phyloP scores from a whole-genome alignment of 192 early-diverging fungal species.

The Spizellomyces punctatus region DNA sequence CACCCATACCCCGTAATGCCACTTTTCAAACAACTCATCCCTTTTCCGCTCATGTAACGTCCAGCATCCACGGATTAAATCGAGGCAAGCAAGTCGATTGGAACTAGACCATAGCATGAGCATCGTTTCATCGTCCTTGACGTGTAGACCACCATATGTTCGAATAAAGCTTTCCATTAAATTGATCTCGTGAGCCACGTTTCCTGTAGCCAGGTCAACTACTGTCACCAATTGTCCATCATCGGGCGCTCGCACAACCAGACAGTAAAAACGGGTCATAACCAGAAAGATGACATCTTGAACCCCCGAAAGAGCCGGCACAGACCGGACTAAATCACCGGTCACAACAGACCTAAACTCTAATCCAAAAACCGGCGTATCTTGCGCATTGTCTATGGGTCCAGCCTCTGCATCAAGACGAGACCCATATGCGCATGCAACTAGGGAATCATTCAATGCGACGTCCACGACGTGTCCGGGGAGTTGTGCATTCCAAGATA shows the following conservation, averaged over 20 bases:
- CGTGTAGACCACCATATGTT: slow-evolving; percentile 16
- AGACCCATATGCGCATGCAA: slow-evolving; percentile 24
- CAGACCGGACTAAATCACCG: slow-evolving; percentile 4
- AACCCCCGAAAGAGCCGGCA: slow-evolving; percentile 1
- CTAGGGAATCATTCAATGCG: slow-evolving; percentile 13
- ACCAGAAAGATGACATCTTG: slow-evolving; percentile 20
- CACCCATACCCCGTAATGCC: slow-evolving; percentile 21
- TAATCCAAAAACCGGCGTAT: slow-evolving; percentile 8
- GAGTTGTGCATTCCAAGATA: slow-evolving; percentile 8
- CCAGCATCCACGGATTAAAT: slow-evolving; percentile 5
- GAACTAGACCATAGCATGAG: slow-evolving; percentile 20
- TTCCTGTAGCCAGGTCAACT: slow-evolving; percentile 6
- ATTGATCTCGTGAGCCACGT: slow-evolving; percentile 19
- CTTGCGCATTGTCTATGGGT: slow-evolving; percentile 1
- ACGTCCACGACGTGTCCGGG: slow-evolving; percentile 28
- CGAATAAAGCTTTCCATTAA: slow-evolving; percentile 8
- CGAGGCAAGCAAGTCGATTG: slow-evolving; percentile 19
- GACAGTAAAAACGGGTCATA: slow-evolving; percentile 12
- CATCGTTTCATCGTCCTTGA: slow-evolving; percentile 18
- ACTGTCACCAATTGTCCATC: slow-evolving; percentile 12
- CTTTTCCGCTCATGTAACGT: neutral
- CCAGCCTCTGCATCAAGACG: neutral
- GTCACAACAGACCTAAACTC: slow-evolving; percentile 11
- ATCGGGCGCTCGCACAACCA: slow-evolving; percentile 8
- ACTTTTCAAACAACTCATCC: slow-evolving; percentile 8